A percentile compares a stretch with the other conserved stretches of the same genome.
Conservation (phyloP, 352 stramenopile genomes). For the Phytophthora brassicae region DNA sequence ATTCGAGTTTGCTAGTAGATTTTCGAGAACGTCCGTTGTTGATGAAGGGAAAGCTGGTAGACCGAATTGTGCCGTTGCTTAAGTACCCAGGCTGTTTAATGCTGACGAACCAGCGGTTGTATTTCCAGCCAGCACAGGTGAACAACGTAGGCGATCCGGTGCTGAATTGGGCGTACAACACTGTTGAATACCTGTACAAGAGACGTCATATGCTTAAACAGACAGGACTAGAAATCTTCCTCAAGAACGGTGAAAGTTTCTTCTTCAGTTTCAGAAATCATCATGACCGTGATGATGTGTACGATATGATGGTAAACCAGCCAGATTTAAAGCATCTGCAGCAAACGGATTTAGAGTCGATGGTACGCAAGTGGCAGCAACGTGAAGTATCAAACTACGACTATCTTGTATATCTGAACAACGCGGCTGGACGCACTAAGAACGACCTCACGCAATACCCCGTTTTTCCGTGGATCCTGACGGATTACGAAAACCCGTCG, state of each 20-base stretch:
- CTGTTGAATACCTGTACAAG: constrained; percentile 85
- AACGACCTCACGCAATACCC: constrained; percentile 96
- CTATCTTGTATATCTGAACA: constrained; percentile 90
- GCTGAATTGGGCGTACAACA: constrained; percentile 79
- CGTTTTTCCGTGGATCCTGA: constrained; percentile 97
- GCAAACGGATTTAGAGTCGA: constrained; percentile 68
- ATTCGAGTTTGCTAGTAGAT: constrained; percentile 87
- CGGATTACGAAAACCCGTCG: constrained; percentile 81
- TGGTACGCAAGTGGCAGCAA: constrained; percentile 83
- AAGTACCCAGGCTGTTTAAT: constrained; percentile 92
- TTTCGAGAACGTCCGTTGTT: constrained; percentile 87
- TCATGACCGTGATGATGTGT: constrained; percentile 79
- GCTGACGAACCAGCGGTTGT: constrained; percentile 87
- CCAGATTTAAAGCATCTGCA: constrained; percentile 63
- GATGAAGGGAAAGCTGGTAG: constrained; percentile 70
- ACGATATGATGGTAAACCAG: constrained; percentile 83
- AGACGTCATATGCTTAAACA: constrained; percentile 90
- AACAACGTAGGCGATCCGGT: constrained; percentile 92
- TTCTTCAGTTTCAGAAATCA: constrained; percentile 84
- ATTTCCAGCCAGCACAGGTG: constrained; percentile 91
- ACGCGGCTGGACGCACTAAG: constrained; percentile 76
- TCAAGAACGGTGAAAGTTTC: constrained; percentile 69
- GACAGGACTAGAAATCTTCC: constrained; percentile 85
- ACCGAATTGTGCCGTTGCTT: constrained; percentile 90
- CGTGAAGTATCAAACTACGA: constrained; percentile 95